These are phyloP conservation scores for Hericium coralloides DNA, from an alignment of 768 basidiomycete species.

Conservation along the genomic window DNA sequence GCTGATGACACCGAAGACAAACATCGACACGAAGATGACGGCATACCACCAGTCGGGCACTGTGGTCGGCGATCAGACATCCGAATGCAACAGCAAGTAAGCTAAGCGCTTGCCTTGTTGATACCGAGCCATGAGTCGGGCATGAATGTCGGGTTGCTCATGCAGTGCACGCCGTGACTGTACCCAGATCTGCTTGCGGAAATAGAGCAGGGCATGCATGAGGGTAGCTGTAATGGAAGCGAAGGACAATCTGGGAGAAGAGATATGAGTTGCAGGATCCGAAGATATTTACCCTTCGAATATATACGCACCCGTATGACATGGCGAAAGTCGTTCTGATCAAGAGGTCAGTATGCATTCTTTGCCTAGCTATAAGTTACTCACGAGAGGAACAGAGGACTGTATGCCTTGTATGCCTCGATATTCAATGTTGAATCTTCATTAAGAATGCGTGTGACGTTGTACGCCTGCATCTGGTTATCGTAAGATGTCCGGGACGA, in stretches of 20 bases:
- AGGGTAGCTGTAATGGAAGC: slow-evolving; percentile 68
- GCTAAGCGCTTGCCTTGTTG: slow-evolving; percentile 61
- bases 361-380: not conserved
- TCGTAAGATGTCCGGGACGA: slow-evolving; percentile 40
- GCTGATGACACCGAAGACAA: slow-evolving; percentile 53
- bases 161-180: slow-evolving; percentile 61
- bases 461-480: slow-evolving; percentile 65
- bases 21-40: slow-evolving; percentile 56
- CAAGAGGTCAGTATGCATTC: not conserved
- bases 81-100: slow-evolving; percentile 87
- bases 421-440: slow-evolving; percentile 45
- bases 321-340: slow-evolving; percentile 53
- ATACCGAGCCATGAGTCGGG: slow-evolving; percentile 69
- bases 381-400: slow-evolving; percentile 48
- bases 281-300: no score
- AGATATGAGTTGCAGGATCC: not conserved
- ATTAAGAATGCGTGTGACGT: slow-evolving; percentile 52
- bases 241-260: slow-evolving; percentile 44
- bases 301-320: slow-evolving; percentile 43
- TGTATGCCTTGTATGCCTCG: slow-evolving; percentile 44
- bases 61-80: slow-evolving; percentile 57
- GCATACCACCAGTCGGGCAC: slow-evolving; percentile 74
- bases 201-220: slow-evolving; percentile 66
- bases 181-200: slow-evolving; percentile 70
- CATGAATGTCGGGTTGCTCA: slow-evolving; percentile 80